Percentiles rank a stretch among this genome's conserved stretches.
Evolutionary conservation across 2,329 filamentous ascomycete genomes (phyloP).

Genomic region (Ampelomyces quisqualis): DNA sequence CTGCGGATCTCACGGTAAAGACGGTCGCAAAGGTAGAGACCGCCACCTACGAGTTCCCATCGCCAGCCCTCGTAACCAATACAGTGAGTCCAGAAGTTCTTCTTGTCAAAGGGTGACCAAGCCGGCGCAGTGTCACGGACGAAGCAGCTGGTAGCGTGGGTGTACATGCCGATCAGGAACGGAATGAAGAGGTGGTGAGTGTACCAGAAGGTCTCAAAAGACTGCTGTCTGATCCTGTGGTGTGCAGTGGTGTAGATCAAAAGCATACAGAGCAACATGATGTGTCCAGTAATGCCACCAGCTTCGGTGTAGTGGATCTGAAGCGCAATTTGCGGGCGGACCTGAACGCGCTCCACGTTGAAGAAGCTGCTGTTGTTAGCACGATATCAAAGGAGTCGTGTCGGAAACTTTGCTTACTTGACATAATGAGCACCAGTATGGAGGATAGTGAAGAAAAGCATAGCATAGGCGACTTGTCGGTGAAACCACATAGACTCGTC

Average conservation of each 20-base stretch:
- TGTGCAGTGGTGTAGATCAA: conserved; percentile 97
- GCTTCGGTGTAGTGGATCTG: conserved; percentile 89
- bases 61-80: conserved; percentile 95
- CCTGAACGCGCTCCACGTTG: conserved; percentile 84
- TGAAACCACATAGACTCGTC: conserved; percentile 98
- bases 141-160: conserved; percentile 94
- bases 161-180: conserved; percentile 90
- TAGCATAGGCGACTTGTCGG: conserved; percentile 84
- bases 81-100: conserved; percentile 85
- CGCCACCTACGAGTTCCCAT: conserved; percentile 89
- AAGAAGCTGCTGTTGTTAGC: conserved; percentile 67
- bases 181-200: conserved; percentile 98
- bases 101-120: conserved; percentile 80
- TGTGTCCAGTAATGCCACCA: conserved; percentile 90
- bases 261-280: conserved; percentile 99
- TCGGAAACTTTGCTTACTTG: conserved; percentile 65
- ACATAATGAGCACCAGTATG: conserved; percentile 87
- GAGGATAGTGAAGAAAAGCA: conserved; percentile 77
- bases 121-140: conserved; percentile 75
- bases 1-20: conserved; percentile 88
- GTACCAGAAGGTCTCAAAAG: conserved; percentile 99
- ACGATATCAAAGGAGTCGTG: not conserved
- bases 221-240: conserved; percentile 89
- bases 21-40: conserved; percentile 81
- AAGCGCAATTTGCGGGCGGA: conserved; percentile 76